Conservation (phyloP, 257 asterid genomes). For the Solanum pimpinellifolium region DNA sequence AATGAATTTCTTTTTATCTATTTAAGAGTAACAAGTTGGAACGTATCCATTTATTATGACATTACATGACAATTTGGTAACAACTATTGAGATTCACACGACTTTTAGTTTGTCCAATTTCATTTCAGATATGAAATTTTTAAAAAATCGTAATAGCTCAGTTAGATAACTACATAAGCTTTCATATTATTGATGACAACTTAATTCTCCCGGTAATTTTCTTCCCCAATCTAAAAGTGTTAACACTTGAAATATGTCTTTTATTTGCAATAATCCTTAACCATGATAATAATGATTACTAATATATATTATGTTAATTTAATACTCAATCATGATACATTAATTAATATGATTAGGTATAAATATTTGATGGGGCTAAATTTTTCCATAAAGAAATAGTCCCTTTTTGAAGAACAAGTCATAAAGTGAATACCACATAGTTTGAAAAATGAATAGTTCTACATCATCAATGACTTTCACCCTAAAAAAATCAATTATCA, state of each 20-base stretch:
- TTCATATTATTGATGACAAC: no score
- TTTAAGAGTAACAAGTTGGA: not conserved
- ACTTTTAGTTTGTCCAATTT: not conserved
- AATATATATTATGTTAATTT: not conserved
- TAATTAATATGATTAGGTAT: not conserved
- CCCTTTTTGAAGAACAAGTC: no score
- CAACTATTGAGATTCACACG: not conserved
- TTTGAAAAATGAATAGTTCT: not conserved
- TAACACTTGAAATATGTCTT: no score
- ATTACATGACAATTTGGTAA: not conserved
- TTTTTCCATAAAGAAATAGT: not conserved
- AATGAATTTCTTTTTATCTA: not conserved
- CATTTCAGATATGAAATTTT: not conserved
- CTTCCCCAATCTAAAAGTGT: no score
- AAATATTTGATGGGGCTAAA: not conserved
- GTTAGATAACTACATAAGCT: rapidly evolving
- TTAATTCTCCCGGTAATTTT: no score
- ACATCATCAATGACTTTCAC: not conserved
- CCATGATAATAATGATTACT: no score
- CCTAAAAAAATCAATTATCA: not conserved
- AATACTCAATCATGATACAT: not conserved
- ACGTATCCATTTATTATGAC: not conserved
- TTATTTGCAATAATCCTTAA: no score
- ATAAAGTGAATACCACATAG: not conserved
- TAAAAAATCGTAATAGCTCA: rapidly evolving